Evolutionary conservation across 2,329 filamentous ascomycete genomes (phyloP).

Genomic region (Penicillium corylophilum): DNA sequence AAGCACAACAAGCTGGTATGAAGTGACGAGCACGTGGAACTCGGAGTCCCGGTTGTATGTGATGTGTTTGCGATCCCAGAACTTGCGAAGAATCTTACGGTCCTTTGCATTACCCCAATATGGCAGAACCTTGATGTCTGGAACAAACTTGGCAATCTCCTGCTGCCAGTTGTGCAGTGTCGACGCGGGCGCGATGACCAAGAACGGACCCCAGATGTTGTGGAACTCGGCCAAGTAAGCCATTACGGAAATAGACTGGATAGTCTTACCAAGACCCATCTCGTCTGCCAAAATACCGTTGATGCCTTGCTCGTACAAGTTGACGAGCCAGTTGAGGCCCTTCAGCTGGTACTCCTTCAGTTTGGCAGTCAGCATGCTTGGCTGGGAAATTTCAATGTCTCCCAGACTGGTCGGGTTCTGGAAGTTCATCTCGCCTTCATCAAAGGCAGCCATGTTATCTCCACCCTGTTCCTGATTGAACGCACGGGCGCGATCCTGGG

Average conservation of each 20-base stretch:
- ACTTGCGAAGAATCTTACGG: slow-evolving; percentile 93
- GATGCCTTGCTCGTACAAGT: slow-evolving; percentile 98
- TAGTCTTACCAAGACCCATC: slow-evolving; percentile 99
- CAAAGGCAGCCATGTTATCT: slow-evolving; percentile 68
- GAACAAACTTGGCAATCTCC: slow-evolving; percentile 93
- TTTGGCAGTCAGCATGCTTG: slow-evolving; percentile 87
- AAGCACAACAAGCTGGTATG: slow-evolving; percentile 93
- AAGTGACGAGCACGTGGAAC: slow-evolving; percentile 95
- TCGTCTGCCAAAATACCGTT: slow-evolving; percentile 98
- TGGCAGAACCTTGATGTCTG: slow-evolving; percentile 88
- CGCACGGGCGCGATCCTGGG: slow-evolving; percentile 84
- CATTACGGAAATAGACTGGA: slow-evolving; percentile 99
- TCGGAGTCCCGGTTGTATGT: slow-evolving; percentile 91
- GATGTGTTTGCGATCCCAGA: slow-evolving; percentile 97
- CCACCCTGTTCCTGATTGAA: slow-evolving; percentile 71
- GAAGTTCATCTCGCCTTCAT: slow-evolving; percentile 99
- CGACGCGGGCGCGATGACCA: slow-evolving; percentile 93
- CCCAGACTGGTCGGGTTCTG: slow-evolving; percentile 96
- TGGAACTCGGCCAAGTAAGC: slow-evolving; percentile 95
- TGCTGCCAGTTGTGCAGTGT: slow-evolving; percentile 99
- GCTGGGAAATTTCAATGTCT: slow-evolving; percentile 90
- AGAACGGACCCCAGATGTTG: slow-evolving; percentile 96
- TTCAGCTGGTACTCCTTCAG: slow-evolving; percentile 99
- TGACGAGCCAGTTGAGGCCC: slow-evolving; percentile 98
- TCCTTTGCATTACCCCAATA: slow-evolving; percentile 97